Percentiles rank a stretch among this genome's conserved stretches.
Conservation (phyloP, 306 rosid genomes). For the Trifolium pratense region DNA sequence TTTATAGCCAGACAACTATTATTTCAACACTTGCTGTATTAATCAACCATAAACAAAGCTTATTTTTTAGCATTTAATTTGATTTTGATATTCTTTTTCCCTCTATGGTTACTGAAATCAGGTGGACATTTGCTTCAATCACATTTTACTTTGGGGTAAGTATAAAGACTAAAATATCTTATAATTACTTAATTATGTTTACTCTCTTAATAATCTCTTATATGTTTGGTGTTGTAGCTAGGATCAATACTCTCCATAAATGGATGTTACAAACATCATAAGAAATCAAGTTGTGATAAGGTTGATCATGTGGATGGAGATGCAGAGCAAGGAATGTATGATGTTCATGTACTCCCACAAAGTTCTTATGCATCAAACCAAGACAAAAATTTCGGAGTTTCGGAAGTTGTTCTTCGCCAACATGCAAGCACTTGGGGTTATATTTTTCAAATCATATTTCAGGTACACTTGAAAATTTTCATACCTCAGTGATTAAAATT, state of each 20-base stretch:
- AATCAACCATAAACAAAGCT: not conserved
- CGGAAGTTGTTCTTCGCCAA: constrained; percentile 48
- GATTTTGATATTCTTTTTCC: not conserved
- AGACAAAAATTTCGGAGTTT: constrained; percentile 46
- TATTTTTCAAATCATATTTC: constrained; percentile 84
- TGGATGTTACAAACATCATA: constrained; percentile 83
- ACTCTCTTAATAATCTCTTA: not conserved
- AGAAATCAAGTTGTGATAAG: constrained; percentile 83
- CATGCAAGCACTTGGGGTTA: constrained; percentile 84
- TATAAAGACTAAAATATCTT: constrained; percentile 34
- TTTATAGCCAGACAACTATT: constrained; percentile 2
- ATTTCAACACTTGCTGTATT: constrained; percentile 15
- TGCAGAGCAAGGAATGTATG: constrained; percentile 65
- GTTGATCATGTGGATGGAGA: constrained; percentile 85
- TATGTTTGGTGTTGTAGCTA: constrained; percentile 57
- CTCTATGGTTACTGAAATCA: constrained; percentile 50
- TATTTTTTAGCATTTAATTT: constrained; percentile 7
- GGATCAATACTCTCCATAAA: constrained; percentile 80
- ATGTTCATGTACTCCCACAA: constrained; percentile 42
- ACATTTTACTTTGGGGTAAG: constrained; percentile 95
- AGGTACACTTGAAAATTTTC: constrained; percentile 51
- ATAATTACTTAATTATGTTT: constrained; percentile 6
- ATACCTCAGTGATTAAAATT: not conserved
- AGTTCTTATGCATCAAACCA: constrained; percentile 39
- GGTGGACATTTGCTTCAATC: constrained; percentile 88